These are phyloP conservation scores for Ustilago bromivora DNA, from an alignment of 1,284 basidiomycete genomes.

Conservation along the genomic window DNA sequence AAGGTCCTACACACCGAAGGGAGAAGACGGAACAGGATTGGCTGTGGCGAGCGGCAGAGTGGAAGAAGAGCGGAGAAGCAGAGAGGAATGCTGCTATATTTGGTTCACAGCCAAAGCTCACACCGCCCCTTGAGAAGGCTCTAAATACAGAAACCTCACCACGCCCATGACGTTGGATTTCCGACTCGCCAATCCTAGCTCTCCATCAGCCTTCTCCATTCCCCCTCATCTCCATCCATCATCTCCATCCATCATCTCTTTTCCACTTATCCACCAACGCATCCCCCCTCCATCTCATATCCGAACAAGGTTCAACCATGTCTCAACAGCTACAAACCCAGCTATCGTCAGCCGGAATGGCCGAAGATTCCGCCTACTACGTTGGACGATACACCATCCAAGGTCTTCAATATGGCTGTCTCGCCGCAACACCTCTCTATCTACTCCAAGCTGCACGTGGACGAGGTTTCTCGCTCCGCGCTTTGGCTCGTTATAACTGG, in stretches of 20 bases:
- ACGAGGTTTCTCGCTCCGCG: constrained; percentile 51
- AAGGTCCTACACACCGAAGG: not conserved
- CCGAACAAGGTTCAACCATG: constrained; percentile 11
- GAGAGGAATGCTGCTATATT: not conserved
- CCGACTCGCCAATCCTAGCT: constrained; percentile 3
- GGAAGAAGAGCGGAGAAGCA: not conserved
- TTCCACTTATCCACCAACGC: not conserved
- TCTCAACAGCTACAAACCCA: constrained; percentile 35
- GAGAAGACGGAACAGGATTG: not conserved
- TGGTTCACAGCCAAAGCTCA: not conserved
- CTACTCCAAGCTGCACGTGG: constrained; percentile 46
- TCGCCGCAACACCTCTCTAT: constrained; percentile 63
- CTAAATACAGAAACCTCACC: not conserved
- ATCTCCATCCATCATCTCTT: not conserved
- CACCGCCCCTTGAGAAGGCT: not conserved
- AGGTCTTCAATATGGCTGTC: constrained; percentile 57
- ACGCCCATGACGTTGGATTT: constrained; percentile 13
- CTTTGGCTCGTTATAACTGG: constrained; percentile 63
- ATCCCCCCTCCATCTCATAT: too few species aligned
- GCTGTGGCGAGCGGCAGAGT: not conserved
- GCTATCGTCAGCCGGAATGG: constrained; percentile 30
- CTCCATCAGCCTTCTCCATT: not conserved
- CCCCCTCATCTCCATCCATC: not conserved
- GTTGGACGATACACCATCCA: constrained; percentile 41
- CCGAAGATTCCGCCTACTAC: constrained; percentile 55